Evolutionary conservation across 768 basidiomycete species (phyloP), one percentile per base, ranked within the genome.

Genomic region (Tricholoma sp.): DNA sequence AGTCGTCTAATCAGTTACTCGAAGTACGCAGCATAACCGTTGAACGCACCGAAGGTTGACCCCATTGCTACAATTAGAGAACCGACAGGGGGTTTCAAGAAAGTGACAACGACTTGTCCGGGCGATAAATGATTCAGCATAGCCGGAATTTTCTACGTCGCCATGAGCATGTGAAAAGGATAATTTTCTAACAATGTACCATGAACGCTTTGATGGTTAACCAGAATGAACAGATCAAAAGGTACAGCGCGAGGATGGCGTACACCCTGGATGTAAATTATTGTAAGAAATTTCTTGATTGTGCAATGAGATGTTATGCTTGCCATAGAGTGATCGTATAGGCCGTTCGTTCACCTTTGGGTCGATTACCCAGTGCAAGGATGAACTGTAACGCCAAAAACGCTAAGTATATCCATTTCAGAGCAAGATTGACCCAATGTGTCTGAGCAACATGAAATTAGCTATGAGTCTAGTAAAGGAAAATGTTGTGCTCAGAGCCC

Each of bases 331-430:
- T 91, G 77, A 81, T 61, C 0, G 82, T 75, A 66, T 93, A 94
- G 12, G 86, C 82, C 29, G 76, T 63, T 35, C 85, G 81, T 75
- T 96, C 94, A 57, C 91, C 94, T 69, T 96, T 96, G 2, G 94
- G 94, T 56, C 94, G 78, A 70, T 88, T 88, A 24, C 87, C 87
- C 27, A 88, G 69, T 0, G 84, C 85, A 43, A 88, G 74, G 52
- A 81, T 72, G 56, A 81, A 81, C 57, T 83, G 95, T 27, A 98
- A 73, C 14, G 83, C 91, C 35, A 98, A 76, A 76, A 94, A 89
- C 2, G 85, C 79, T 41, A 96, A 76, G 68, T 96, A 97, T 18
- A 92, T 74, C 91, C 93, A 94, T 75, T 90, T 88, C 56, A 94
- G 77, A 12, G 74, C 83, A 43, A 84, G 61, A 65, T 97, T 97